Evolutionary conservation across 2,329 filamentous ascomycete genomes (phyloP), one percentile per base, ranked within the genome.

Genomic region (Niveomyces coronatus): DNA sequence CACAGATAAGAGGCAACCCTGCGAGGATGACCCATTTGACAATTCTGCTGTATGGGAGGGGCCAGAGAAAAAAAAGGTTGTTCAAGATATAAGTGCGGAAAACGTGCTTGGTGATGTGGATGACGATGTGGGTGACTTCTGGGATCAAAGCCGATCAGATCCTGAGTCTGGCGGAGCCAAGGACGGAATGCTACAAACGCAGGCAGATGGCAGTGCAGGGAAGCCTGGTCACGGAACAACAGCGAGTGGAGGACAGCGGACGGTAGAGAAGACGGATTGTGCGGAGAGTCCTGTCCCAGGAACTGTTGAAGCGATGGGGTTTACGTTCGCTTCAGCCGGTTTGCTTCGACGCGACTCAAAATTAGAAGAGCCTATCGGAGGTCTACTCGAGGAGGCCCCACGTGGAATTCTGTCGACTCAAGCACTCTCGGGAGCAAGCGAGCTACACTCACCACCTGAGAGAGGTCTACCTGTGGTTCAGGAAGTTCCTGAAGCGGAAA

Each of bases 391-490:
- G 41, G 58, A 62, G 48, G 50, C 49, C 36, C 43, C 42, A 15
- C 49, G 50, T 31, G 47, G 44, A n/a, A 45, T 48, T 15, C 42
- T 48, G 27, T 34, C 45, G 20, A 44, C 40, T 17, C 51, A 48
- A 9, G 31, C 45, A 34, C 43, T 49, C 34, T 47, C 49, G 19
- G 55, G 57, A 13, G 37, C 58, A 13, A 47, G 56, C 18, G 67
- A 66, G 29, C 60, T 64, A 40, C 57, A 61, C 40, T 61, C 63
- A 33, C 64, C 62, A 3, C 58, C 65, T 15, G 56, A 62, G 5
- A 60, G 63, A 39, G 56, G 56, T n/a, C 52, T 77, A 32, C 61
- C 71, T 4, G 65, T 70, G 0, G 71, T 77, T 4, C 61, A 63
- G 46, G 71, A 77, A 47, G 57, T 61, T 8, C 59, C 61, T 1